Evolutionary conservation across 345 rosid genomes (phyloP).

Genomic region (Eucalyptus marginata): DNA sequence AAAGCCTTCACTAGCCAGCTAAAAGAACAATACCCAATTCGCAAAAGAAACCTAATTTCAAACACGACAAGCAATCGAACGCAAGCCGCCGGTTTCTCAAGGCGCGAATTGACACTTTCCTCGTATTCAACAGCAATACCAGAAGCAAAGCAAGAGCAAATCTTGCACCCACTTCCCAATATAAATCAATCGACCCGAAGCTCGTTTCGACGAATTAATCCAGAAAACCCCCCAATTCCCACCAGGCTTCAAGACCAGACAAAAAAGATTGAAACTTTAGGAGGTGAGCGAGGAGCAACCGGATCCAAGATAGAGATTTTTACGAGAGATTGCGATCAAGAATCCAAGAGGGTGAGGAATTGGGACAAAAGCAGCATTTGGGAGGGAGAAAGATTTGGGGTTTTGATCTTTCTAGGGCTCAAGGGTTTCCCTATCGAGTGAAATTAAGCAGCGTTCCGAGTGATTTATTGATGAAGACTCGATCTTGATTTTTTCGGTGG

Average conservation of each 20-base stretch:
- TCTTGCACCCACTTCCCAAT: background rate
- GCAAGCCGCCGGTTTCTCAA: background rate
- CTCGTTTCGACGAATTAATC: background rate
- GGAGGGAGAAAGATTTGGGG: background rate
- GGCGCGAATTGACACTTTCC: background rate
- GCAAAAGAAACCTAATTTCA: background rate
- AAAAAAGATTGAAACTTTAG: background rate
- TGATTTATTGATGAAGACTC: background rate
- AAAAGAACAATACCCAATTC: background rate
- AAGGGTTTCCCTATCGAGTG: background rate
- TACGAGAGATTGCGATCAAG: background rate
- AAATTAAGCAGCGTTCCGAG: background rate
- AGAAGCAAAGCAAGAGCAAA: background rate
- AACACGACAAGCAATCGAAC: background rate
- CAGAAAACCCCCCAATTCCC: background rate
- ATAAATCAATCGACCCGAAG: background rate
- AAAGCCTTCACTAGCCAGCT: background rate
- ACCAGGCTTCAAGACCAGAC: background rate
- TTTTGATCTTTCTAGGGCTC: background rate
- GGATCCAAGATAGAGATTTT: background rate
- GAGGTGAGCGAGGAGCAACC: background rate
- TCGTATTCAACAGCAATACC: background rate
- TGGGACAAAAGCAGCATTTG: background rate
- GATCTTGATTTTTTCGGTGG: background rate
- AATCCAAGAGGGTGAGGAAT: background rate